Evolutionary conservation across 2,329 filamentous ascomycete genomes (phyloP), one percentile per base, ranked within the genome.

Genomic region (Albophoma yamanashiensis): DNA sequence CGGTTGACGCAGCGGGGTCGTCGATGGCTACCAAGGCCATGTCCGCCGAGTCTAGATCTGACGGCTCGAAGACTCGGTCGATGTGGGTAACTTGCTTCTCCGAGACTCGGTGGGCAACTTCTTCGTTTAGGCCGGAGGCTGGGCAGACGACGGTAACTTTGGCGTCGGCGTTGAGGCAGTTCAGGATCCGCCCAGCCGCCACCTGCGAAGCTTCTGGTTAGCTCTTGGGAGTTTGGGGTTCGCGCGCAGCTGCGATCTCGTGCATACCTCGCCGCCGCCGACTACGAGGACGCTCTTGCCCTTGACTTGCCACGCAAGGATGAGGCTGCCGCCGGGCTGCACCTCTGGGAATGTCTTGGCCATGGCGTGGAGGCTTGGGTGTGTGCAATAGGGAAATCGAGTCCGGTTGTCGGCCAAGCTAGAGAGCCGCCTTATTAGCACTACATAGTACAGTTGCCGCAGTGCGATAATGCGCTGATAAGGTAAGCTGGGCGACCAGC

Each of bases 11-110:
- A 56, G 86, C 89, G 0, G 94, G 91, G 71, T 97, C 93, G 72
- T 99, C 94, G 66, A 99, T 85, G 60, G 94, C 94, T 2, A 91
- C 91, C 58, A 99, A 81, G 15, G 97, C 92, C 89, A 99, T 95
- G 69, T 90, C 87, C 57, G 79, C 82, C 56, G 81, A 81, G 66
- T 96, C 89, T 59, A 99, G 85, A 70, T 99, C 93, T n/a, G 84
- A 79, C 1, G 92, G 88, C 67, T 91, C 83, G 75, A 97, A 99
- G 62, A 87, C 81, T 63, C 92, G 89, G 74, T 96, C 88, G 70
- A 92, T 71, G 74, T 96, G 89, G 42, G 83, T 82, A 62, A 97
- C 86, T 71, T 95, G 89, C 53, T 84, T 81, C 66, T 89, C 80
- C 59, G 85, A 79, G 59, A 97, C 81, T 62, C 94, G 90, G 74